phyloP scores from a whole-genome alignment of 2,329 filamentous ascomycete genomes.

The Aureobasidium sp. region DNA sequence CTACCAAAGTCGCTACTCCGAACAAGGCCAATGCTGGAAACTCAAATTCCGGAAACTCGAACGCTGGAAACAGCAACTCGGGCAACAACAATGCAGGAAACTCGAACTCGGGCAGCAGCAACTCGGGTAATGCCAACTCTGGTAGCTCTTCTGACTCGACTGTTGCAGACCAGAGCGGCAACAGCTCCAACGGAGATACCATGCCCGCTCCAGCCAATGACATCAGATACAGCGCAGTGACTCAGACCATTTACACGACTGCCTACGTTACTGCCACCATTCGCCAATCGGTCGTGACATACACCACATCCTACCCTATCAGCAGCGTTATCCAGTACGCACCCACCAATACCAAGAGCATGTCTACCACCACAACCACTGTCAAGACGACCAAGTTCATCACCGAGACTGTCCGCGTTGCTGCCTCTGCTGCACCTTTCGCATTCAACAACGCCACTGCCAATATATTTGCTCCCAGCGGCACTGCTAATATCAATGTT shows the following conservation, averaged over 20 bases:
- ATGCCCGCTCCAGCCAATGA: background rate
- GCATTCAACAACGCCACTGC: slow-evolving; percentile 14
- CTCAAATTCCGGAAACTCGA: background rate
- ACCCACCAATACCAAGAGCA: background rate
- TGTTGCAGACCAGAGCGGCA: slow-evolving; percentile 2
- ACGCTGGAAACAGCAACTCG: background rate
- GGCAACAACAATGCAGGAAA: background rate
- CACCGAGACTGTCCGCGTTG: slow-evolving; percentile 3
- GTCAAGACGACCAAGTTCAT: background rate
- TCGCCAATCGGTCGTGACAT: slow-evolving; percentile 7
- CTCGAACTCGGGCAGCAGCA: background rate
- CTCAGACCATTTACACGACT: slow-evolving; percentile 9
- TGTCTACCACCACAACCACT: slow-evolving; percentile 4
- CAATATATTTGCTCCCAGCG: background rate
- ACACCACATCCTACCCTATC: slow-evolving; percentile 1
- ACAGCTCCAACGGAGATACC: background rate
- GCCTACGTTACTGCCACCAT: slow-evolving; percentile 6
- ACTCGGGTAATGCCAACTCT: background rate
- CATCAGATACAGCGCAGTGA: slow-evolving; percentile 2
- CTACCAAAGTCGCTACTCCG: background rate
- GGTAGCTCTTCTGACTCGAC: background rate
- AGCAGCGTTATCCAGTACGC: background rate
- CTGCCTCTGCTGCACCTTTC: background rate
- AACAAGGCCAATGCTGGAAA: background rate
- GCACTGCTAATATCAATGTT: background rate